phyloP scores from a whole-genome alignment of 2,329 filamentous ascomycete genomes.

The Metarhizium album region DNA sequence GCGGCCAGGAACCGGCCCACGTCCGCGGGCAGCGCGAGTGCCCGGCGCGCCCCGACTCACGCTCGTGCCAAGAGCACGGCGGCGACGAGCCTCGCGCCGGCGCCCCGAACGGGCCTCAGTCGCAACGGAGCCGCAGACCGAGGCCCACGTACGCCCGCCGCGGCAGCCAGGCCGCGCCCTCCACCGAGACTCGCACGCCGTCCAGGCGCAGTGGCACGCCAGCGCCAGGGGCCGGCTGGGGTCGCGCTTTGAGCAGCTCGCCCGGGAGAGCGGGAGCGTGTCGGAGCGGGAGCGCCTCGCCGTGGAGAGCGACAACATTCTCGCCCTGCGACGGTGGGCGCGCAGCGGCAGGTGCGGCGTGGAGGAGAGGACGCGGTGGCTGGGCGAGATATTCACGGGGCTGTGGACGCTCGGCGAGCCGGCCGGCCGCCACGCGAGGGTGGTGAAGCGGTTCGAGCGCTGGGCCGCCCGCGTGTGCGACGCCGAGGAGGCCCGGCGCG shows the following conservation, averaged over 20 bases:
- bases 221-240: constrained; percentile 42
- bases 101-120: constrained; percentile 7
- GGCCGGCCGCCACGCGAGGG: constrained; percentile 43
- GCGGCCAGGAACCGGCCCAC: constrained; percentile 17
- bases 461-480: constrained; percentile 42
- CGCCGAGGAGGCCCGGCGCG: constrained; percentile 33
- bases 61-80: constrained; percentile 23
- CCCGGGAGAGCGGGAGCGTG: constrained; percentile 22
- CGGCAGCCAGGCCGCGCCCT: constrained; percentile 23
- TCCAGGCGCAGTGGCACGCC: constrained; percentile 39
- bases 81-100: constrained; percentile 9
- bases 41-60: constrained; percentile 14
- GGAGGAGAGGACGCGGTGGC: constrained; percentile 44
- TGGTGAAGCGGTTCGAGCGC: constrained; percentile 46
- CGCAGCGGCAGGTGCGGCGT: constrained; percentile 24
- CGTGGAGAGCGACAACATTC: constrained; percentile 39
- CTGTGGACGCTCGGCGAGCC: constrained; percentile 47
- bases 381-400: constrained; percentile 46
- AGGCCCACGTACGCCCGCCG: constrained; percentile 4
- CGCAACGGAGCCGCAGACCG: constrained; percentile 9
- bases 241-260: constrained; percentile 31
- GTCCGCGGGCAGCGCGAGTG: constrained; percentile 17
- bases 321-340: constrained; percentile 42
- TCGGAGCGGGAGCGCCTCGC: constrained; percentile 28
- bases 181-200: constrained; percentile 40